These are phyloP conservation scores for Rhodocollybia butyracea DNA, from an alignment of 768 basidiomycete species.

Conservation along the genomic window DNA sequence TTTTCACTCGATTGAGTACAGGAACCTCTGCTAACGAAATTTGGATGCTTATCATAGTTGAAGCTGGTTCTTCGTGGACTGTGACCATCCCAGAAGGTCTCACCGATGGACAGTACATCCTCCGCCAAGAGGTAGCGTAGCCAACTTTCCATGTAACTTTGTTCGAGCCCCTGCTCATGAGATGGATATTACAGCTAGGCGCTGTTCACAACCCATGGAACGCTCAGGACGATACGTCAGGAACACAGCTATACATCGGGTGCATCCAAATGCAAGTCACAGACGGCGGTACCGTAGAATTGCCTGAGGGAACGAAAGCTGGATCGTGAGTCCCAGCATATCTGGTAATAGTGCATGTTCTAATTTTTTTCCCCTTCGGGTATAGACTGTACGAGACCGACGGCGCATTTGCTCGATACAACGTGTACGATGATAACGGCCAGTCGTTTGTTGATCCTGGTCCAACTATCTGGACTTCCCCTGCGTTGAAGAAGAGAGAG, in stretches of 20 bases:
- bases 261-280: conserved; percentile 10
- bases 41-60: conserved; percentile 10
- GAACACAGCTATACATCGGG: conserved; percentile 19
- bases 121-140: conserved; percentile 21
- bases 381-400: conserved; percentile 7
- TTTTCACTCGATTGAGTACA: not conserved
- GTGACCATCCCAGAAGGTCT: conserved; percentile 18
- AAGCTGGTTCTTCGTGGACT: conserved; percentile 18
- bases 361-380: not conserved
- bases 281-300: conserved; percentile 1
- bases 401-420: conserved; percentile 8
- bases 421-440: conserved; percentile 7
- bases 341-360: not conserved
- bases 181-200: conserved; percentile 1
- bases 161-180: not conserved
- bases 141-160: no score
- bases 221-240: conserved; percentile 14
- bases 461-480: conserved; percentile 1
- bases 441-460: not conserved
- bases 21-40: no score
- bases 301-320: conserved; percentile 6
- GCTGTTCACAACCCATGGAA: conserved; percentile 21
- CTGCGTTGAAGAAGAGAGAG: not conserved
- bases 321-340: conserved; percentile 1
- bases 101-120: conserved; percentile 20